Conservation (phyloP, 306 rosid species). For the Prunus mume region DNA sequence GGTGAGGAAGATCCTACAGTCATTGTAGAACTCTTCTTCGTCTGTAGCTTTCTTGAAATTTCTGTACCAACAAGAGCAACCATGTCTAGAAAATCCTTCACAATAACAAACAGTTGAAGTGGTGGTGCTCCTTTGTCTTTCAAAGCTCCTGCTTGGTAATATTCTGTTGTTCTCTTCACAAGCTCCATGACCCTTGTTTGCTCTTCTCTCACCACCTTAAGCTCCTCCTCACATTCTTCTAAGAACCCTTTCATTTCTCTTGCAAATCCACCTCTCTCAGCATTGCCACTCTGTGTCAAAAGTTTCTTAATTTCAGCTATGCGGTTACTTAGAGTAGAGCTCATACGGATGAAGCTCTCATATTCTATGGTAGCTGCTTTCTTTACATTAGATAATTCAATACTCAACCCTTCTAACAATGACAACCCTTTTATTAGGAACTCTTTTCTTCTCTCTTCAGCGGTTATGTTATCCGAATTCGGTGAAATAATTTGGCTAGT, state of each 20-base stretch:
- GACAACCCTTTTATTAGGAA: slow-evolving; percentile 41
- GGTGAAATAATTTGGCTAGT: slow-evolving; percentile 12
- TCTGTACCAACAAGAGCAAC: slow-evolving; percentile 58
- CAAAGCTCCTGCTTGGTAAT: slow-evolving; percentile 56
- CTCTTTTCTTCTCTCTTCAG: slow-evolving; percentile 45
- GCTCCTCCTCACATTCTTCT: slow-evolving; percentile 66
- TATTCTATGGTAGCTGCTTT: slow-evolving; percentile 64
- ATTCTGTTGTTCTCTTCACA: slow-evolving; percentile 66
- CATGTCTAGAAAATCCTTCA: slow-evolving; percentile 63
- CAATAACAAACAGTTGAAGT: slow-evolving; percentile 55
- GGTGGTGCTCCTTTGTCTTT: slow-evolving; percentile 45
- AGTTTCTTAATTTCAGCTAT: slow-evolving; percentile 43
- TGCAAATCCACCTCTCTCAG: slow-evolving; percentile 45
- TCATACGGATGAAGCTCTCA: slow-evolving; percentile 38
- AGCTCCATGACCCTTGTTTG: slow-evolving; percentile 53
- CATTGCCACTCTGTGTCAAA: slow-evolving; percentile 35
- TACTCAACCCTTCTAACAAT: slow-evolving; percentile 43
- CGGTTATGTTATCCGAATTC: background rate
- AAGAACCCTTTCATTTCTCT: slow-evolving; percentile 60
- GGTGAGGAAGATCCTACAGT: slow-evolving; percentile 32
- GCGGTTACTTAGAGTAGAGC: slow-evolving; percentile 38
- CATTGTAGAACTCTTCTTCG: slow-evolving; percentile 29
- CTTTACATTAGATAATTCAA: slow-evolving; percentile 58
- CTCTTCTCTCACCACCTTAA: slow-evolving; percentile 56
- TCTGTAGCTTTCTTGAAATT: slow-evolving; percentile 42